Base-by-base conservation (phyloP, 2,329 filamentous ascomycete species). In the Sporothrix schenckii region DNA sequence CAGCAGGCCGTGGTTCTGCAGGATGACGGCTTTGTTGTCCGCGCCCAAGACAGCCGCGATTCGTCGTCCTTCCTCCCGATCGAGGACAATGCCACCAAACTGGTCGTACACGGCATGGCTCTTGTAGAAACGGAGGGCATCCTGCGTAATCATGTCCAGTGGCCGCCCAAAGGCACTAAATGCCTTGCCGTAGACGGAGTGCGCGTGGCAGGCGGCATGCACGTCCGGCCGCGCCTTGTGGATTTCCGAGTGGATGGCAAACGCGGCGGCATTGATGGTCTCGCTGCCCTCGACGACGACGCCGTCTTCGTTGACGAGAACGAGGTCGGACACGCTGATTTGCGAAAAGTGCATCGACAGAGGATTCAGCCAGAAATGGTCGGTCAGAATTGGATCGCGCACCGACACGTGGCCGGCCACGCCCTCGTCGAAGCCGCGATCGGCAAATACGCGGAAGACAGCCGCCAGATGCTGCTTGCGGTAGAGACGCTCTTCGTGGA, bases 1-100 rank as follows among this genome's bases (percentile, higher is more conserved):
- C 66, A 92, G 75, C 14, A 93, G 79, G 0, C 91, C 91, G 74
- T 92, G 91, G 76, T 92, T 93, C 70, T 88, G 82, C 61, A 92
- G 79, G 47, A 92, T 89, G 74, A 87, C 82, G 0, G 84, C 89
- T 76, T 85, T 90, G 71, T 85, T 86, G 70, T 85, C 73, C 3
- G 19, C 14, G 0, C 90, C 91, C 5, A 93, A 80, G 0, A 89
- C 87, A 3, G 80, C 80, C 0, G 90, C 90, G 61, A 93, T 87
- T 24, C 85, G 81, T 66, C 84, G 79, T 0, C 89, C 89, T 76
- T 93, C 90, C 66, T 91, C 77, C 80, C 86, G 73, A 82, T 87
- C 76, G 83, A 91, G 76, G 0, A 84, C 83, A 19, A 84, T 80
- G 41, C 83, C 83, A 4, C 82, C 82, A 72, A 83, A 83, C 9